These are phyloP conservation scores for Primulina tabacum DNA, from an alignment of 257 asterid species.

Conservation along the genomic window DNA sequence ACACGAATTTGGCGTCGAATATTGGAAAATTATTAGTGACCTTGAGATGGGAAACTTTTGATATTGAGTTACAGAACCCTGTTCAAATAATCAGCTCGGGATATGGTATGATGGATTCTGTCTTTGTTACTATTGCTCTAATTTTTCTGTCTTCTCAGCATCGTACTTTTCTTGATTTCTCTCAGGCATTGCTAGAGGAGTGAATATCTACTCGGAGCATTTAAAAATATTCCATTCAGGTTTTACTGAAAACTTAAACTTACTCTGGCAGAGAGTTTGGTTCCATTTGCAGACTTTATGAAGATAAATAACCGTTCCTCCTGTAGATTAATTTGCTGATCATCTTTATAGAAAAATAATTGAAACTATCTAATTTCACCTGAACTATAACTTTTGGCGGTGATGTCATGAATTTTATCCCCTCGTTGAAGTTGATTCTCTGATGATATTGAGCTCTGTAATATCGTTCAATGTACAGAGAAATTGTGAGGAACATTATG, in stretches of 20 bases:
- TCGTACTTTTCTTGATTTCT: constrained; percentile 21
- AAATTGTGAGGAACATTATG: background rate
- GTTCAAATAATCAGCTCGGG: background rate
- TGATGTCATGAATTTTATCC: constrained; percentile 7
- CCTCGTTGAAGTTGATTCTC: background rate
- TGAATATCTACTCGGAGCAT: constrained; percentile 74
- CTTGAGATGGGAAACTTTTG: background rate
- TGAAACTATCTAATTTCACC: constrained; percentile 3
- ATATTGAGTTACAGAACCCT: constrained; percentile 1
- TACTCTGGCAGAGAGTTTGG: constrained; percentile 12
- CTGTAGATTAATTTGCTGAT: constrained; percentile 15
- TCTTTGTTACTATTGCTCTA: constrained; percentile 3
- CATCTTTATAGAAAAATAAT: background rate
- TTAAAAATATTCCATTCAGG: constrained; percentile 80
- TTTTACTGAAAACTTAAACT: constrained; percentile 26
- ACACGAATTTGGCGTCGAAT: background rate
- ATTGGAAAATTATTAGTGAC: background rate
- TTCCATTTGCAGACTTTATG: constrained; percentile 17
- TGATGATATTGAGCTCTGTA: background rate
- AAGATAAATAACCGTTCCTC: constrained; percentile 14
- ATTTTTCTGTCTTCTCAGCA: background rate
- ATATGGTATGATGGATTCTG: constrained; percentile 18
- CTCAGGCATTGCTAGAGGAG: constrained; percentile 95
- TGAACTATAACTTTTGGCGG: constrained; percentile 12
- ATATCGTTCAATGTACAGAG: background rate